These are phyloP conservation scores for Rhodotorula sp. DNA, from an alignment of 1,284 basidiomycete genomes.

Conservation along the genomic window DNA sequence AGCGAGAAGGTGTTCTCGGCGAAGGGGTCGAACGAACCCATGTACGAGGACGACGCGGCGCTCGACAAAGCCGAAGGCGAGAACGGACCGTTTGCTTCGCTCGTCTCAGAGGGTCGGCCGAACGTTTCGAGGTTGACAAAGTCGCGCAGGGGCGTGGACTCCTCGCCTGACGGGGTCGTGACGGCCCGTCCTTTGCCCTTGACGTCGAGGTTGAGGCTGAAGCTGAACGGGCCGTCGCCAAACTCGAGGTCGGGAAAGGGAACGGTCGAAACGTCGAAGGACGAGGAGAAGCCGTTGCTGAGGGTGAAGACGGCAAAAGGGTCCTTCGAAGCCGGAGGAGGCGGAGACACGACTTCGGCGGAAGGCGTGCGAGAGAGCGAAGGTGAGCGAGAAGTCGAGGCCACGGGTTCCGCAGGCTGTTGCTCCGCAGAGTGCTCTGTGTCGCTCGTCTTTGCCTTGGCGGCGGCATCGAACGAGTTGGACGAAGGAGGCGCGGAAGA, in stretches of 20 bases:
- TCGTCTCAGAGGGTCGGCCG: background rate
- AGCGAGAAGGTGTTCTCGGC: slow-evolving; percentile 18
- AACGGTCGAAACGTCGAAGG: slow-evolving; percentile 11
- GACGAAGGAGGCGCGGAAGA: slow-evolving; percentile 2
- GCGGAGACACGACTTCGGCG: background rate
- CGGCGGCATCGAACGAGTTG: slow-evolving; percentile 3
- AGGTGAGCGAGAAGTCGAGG: slow-evolving; percentile 23
- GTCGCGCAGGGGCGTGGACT: slow-evolving; percentile 20
- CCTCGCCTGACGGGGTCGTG: background rate
- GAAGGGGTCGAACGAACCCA: slow-evolving; percentile 39
- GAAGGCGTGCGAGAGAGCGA: slow-evolving; percentile 3
- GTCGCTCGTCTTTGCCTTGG: background rate
- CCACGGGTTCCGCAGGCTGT: background rate
- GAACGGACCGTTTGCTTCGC: background rate
- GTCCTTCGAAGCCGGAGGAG: slow-evolving; percentile 9
- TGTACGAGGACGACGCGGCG: slow-evolving; percentile 19
- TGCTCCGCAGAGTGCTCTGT: background rate
- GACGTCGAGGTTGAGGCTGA: slow-evolving; percentile 37
- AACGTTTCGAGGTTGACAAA: slow-evolving; percentile 27
- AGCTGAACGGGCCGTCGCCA: slow-evolving; percentile 36
- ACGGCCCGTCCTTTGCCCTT: slow-evolving; percentile 35
- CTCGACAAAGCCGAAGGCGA: slow-evolving; percentile 11
- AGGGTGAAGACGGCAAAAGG: slow-evolving; percentile 1
- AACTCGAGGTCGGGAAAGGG: slow-evolving; percentile 37
- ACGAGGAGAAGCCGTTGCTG: background rate